Evolutionary conservation across 176 grass and related monocot species (phyloP).

Genomic region (Eleusine coracana): DNA sequence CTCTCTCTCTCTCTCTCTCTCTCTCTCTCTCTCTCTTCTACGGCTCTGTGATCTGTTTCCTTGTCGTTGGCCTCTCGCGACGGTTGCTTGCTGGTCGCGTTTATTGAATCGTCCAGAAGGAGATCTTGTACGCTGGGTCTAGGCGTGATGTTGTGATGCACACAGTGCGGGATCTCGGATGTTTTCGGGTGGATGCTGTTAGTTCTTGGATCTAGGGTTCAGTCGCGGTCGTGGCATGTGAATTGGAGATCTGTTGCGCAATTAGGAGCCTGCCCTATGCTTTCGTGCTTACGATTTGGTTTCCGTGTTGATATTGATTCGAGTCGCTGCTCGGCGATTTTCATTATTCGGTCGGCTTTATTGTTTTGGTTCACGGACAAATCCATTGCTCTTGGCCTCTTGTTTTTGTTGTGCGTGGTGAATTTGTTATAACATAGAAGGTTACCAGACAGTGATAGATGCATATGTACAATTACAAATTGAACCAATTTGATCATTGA

Average conservation of each 20-base stretch:
- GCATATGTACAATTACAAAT: not conserved
- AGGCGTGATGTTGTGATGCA: not conserved
- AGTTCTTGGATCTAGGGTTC: conserved; percentile 38
- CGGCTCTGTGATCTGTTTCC: not conserved
- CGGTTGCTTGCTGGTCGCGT: not conserved
- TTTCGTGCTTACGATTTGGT: not conserved
- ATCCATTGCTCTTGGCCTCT: too few species aligned
- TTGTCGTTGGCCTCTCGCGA: not conserved
- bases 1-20: not conserved
- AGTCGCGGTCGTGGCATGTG: not conserved
- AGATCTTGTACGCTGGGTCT: conserved; percentile 10
- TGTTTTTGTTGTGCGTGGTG: not conserved
- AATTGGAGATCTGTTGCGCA: conserved; percentile 30
- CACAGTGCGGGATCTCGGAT: not conserved
- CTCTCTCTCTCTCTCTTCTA: not conserved
- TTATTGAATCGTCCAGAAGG: not conserved
- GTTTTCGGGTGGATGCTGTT: not conserved
- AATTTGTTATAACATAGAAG: not conserved
- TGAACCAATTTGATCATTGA: not conserved
- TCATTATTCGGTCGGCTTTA: not conserved
- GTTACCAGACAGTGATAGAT: not conserved
- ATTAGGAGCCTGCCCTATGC: not conserved
- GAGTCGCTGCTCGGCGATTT: not conserved
- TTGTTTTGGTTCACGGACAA: not conserved
- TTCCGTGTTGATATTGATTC: not conserved